phyloP scores from a whole-genome alignment of 768 basidiomycete genomes.

The Trametes sanguinea region DNA sequence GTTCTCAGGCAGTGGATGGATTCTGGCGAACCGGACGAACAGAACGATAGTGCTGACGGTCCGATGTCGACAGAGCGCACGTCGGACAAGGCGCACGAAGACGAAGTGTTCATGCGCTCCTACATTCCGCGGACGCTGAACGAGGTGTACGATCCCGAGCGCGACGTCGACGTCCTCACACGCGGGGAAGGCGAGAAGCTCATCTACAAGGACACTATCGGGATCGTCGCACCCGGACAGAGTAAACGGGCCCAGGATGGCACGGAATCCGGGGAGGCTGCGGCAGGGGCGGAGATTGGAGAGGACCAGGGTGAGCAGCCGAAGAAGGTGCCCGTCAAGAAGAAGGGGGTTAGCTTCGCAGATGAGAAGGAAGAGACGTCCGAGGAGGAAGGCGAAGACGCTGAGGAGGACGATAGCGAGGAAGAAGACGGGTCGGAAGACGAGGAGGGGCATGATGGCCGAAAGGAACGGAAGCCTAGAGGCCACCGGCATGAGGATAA shows the following conservation, averaged over 20 bases:
- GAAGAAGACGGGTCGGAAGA: slow-evolving; percentile 32
- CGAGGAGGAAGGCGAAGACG: slow-evolving; percentile 26
- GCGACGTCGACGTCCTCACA: slow-evolving; percentile 77
- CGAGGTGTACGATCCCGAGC: slow-evolving; percentile 93
- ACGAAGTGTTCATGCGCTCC: slow-evolving; percentile 84
- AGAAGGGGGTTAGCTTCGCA: slow-evolving; percentile 18
- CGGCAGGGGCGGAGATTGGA: slow-evolving; percentile 10
- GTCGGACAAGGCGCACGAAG: slow-evolving; percentile 59
- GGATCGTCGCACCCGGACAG: slow-evolving; percentile 55
- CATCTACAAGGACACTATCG: slow-evolving; percentile 88
- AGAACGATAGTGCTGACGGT: slow-evolving; percentile 19
- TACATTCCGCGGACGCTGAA: slow-evolving; percentile 93
- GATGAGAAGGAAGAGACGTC: slow-evolving; percentile 22
- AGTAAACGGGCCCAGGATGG: slow-evolving; percentile 13
- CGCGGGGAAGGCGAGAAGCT: slow-evolving; percentile 70
- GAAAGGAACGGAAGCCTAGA: slow-evolving; percentile 60
- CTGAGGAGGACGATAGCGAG: slow-evolving; percentile 13
- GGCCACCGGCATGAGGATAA: slow-evolving; percentile 94
- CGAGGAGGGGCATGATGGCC: slow-evolving; percentile 45
- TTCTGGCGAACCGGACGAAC: slow-evolving; percentile 31
- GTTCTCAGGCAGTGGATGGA: slow-evolving; percentile 52
- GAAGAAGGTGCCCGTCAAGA: slow-evolving; percentile 2
- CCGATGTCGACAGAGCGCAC: not conserved
- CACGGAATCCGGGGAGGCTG: slow-evolving; percentile 23
- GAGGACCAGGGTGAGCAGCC: not conserved